Evolutionary conservation across 306 rosid species (phyloP).

Genomic region (Pueraria montana): DNA sequence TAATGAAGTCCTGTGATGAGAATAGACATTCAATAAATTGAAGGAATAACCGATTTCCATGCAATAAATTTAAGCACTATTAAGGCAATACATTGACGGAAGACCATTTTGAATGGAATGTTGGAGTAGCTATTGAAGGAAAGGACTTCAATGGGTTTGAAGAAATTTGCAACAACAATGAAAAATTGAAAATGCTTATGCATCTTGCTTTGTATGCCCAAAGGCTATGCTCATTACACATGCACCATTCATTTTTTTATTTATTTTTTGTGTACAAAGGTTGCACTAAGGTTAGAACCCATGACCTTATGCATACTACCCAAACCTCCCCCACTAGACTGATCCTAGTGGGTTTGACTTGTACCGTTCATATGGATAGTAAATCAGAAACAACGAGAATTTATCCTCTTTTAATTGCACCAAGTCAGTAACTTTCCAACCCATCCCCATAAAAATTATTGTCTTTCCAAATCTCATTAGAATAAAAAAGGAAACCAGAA

Average conservation of each 20-base stretch:
- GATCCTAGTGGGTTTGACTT: background rate
- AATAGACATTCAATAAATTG: background rate
- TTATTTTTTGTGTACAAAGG: too few species aligned
- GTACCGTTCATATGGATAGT: background rate
- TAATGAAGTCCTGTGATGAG: background rate
- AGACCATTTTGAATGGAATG: background rate
- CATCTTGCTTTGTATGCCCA: background rate
- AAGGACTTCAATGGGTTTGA: slow-evolving; percentile 1
- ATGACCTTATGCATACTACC: background rate
- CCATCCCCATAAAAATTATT: background rate
- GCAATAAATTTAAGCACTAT: background rate
- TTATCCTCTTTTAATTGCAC: background rate
- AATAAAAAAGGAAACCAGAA: background rate
- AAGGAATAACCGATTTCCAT: background rate
- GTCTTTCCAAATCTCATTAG: background rate
- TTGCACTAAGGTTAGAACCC: too few species aligned
- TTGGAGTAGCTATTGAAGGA: slow-evolving; percentile 12
- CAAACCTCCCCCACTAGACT: too few species aligned
- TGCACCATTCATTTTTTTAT: background rate
- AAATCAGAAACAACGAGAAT: background rate
- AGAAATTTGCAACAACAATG: background rate
- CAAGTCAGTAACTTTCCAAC: background rate
- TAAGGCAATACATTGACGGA: background rate
- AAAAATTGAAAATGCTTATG: background rate
- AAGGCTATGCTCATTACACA: background rate